Evolutionary conservation across 2,329 filamentous ascomycete genomes (phyloP), one percentile per base, ranked within the genome.

Genomic region (Ambrosiella cleistominuta): DNA sequence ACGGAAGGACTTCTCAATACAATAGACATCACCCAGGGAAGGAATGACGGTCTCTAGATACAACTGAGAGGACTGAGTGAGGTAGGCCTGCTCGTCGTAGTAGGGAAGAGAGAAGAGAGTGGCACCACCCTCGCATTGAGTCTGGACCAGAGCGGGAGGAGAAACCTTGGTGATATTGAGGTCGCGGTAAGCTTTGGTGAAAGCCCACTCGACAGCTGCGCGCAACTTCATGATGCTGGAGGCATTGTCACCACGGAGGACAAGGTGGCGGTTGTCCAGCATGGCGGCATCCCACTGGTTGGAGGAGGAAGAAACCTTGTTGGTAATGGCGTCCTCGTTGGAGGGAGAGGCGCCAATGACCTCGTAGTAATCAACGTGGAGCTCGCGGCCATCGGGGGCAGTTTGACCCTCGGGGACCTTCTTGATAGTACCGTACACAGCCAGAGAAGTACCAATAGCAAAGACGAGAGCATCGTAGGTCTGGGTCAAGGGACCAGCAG

Each of bases 1-100:
- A 62, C 93, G 90, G 83, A 98, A 98, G 1, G 91, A 97, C 71
- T 95, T 95, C 71, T 95, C 90, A 66, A 98, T 91, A 69, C 91
- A 97, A 79, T 94, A 98, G 57, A 96, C 89, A 68, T 96, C 88
- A 64, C 93, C 93, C 66, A 97, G 78, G 56, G 85, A 88, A 9
- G 91, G 88, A 38, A 98, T 75, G 63, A 85, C 88, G 38, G 93
- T 98, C 76, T 98, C 93, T 60, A 98, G 85, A 72, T 98, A 98
- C 57, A 98, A 81, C 72, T 98, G 93, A 39, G 88, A 95, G 2
- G 90, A 96, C 73, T 98, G 93, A 3, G 93, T 97, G 62, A 98
- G 81, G 75, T 90, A 98, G 61, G 93, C 86, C 64, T 84, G 80
- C 71, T 96, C 86, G 64, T 83, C 85, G 72, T 95, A 96, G 76